Evolutionary conservation across 148 eudicot genomes (phyloP).

Genomic region (Spergularia marina): DNA sequence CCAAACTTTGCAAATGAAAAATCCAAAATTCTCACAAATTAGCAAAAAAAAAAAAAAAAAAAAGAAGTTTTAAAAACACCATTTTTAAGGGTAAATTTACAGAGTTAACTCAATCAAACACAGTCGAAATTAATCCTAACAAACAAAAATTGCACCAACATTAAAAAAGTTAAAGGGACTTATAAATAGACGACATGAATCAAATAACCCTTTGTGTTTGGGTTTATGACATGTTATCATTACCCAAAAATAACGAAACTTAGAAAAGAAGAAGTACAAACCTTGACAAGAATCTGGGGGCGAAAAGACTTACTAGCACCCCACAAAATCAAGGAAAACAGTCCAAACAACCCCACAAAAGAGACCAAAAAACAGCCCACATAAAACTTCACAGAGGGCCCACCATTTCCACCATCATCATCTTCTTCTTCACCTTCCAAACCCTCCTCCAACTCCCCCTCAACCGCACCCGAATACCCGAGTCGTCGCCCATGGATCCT

Average conservation of each 20-base stretch:
- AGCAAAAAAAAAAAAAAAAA: not conserved
- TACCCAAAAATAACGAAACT: no score
- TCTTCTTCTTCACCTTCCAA: constrained; percentile 24
- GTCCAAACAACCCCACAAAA: constrained; percentile 46
- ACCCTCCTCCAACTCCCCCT: constrained; percentile 24
- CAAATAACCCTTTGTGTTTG: no score
- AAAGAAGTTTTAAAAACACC: not conserved
- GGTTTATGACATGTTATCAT: no score
- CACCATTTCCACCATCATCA: constrained; percentile 22
- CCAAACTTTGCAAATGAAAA: not conserved
- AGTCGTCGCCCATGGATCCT: constrained; percentile 27
- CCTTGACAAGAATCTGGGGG: constrained; percentile 64
- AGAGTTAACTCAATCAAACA: constrained; percentile 14
- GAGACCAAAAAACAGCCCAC: constrained; percentile 57
- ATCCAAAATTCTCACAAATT: not conserved
- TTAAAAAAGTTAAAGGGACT: not conserved
- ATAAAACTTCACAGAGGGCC: constrained; percentile 48
- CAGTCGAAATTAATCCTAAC: not conserved
- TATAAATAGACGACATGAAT: not conserved
- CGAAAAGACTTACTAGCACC: constrained; percentile 59
- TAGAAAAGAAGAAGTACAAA: constrained; percentile 4
- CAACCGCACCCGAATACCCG: constrained; percentile 22
- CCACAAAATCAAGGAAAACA: constrained; percentile 72
- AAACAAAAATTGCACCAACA: not conserved
- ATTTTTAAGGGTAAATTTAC: not conserved